Evolutionary conservation across 129 eudicot genomes (phyloP), one percentile per base, ranked within the genome.

Genomic region (Logfia minima): DNA sequence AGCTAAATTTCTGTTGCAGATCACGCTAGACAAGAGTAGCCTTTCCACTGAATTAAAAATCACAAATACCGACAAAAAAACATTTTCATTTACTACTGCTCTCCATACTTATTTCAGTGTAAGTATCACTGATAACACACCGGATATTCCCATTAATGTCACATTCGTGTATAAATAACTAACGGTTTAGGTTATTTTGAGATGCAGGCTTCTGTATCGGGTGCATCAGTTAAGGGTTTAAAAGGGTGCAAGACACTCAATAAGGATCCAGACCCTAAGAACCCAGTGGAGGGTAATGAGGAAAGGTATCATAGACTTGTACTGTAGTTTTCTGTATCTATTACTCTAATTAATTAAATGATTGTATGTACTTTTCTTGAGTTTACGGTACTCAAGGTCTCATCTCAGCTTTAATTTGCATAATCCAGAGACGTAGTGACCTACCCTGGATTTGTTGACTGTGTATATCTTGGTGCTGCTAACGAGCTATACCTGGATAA

Each of bases 401-500:
- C 48, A 45, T 71, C 55, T 43, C 71, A 66, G 39, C 77, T 45
- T 34, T 41, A 5, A 63, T 81, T 48, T 85, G 52, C 63, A 18
- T 75, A 32, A 68, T 56, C 31, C 85, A 94, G 98, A 91, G 98
- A 91, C 48, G 82, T 72, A 2, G 98, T 91, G 68, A 94, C 90
- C 29, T 94, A 89, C 80, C 98, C 98, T 31, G 98, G 98, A 88
- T 94, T 94, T 82, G 97, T 94, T 43, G 98, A 94, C 68, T 94
- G 96, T 18, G 81, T 93, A 70, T 93, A 93, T 84, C 93, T 93
- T 77, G 93, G 89, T 62, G 96, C 98, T 52, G 87, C 98, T 64
- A 79, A 52, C 22, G 93, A 89, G 76, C 41, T 94, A 73, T 76
- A 69, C 64, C 86, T 93, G 60, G 87, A 93, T 72, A 93, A 91